phyloP scores from a whole-genome alignment of 192 early-diverging fungal species.

The Helicostylum pulchrum region DNA sequence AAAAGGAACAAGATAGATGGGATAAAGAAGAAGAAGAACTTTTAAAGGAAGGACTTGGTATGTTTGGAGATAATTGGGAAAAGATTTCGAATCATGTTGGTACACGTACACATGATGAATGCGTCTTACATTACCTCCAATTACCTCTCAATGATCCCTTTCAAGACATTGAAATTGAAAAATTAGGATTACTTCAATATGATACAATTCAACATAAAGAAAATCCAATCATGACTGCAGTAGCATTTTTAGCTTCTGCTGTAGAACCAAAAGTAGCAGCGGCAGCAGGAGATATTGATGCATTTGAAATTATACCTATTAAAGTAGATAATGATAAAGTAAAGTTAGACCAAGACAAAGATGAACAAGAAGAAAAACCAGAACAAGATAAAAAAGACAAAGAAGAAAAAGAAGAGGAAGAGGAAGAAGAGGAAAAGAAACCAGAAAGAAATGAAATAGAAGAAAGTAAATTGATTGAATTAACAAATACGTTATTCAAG shows the following conservation, averaged over 20 bases:
- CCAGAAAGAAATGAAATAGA: constrained; percentile 70
- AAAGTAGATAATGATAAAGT: no score
- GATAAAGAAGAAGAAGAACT: constrained; percentile 85
- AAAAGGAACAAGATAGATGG: constrained; percentile 60
- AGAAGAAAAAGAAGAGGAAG: constrained; percentile 24
- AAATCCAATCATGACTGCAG: constrained; percentile 60
- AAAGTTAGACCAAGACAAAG: no score
- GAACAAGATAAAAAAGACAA: constrained; percentile 19
- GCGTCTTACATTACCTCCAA: constrained; percentile 84
- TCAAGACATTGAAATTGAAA: constrained; percentile 42
- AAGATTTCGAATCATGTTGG: constrained; percentile 90
- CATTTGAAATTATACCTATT: not conserved
- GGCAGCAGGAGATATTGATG: constrained; percentile 65
- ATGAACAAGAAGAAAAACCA: constrained; percentile 11
- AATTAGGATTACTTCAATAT: constrained; percentile 69
- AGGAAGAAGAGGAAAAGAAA: constrained; percentile 8
- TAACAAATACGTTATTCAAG: constrained; percentile 78
- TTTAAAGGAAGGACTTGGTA: constrained; percentile 87
- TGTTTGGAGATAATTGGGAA: constrained; percentile 94
- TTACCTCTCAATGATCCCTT: constrained; percentile 87
- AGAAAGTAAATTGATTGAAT: constrained; percentile 66
- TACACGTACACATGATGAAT: constrained; percentile 86
- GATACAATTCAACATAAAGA: constrained; percentile 48
- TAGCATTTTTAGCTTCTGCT: constrained; percentile 84
- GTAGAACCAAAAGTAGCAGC: constrained; percentile 85